Evolutionary conservation across 2,329 filamentous ascomycete species (phyloP).

Genomic region (Paraconiothyrium brasiliense): DNA sequence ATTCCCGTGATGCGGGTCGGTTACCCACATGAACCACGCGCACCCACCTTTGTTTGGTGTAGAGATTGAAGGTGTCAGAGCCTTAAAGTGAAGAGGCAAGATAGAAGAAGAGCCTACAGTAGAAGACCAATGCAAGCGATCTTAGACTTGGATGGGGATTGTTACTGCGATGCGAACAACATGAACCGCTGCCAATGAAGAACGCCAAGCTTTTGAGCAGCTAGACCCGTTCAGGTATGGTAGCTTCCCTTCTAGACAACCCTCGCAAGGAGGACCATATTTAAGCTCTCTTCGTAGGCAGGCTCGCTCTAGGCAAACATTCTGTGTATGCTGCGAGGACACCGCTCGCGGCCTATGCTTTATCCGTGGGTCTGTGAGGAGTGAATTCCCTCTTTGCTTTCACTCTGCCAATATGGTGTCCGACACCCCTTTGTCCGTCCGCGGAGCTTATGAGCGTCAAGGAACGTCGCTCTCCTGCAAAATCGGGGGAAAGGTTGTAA

Average conservation of each 20-base stretch:
- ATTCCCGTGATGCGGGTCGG: slow-evolving; percentile 12
- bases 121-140: slow-evolving; percentile 4
- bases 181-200: not conserved
- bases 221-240: not conserved
- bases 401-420: not conserved
- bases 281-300: not conserved
- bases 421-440: not conserved
- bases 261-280: too few relatives aligned
- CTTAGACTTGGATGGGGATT: not conserved
- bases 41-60: not conserved
- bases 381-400: not conserved
- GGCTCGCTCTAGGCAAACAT: not conserved
- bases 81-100: not conserved
- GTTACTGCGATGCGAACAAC: not conserved
- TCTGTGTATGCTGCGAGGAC: not conserved
- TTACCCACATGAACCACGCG: not conserved
- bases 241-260: not conserved
- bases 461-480: too few relatives aligned
- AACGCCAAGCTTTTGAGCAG: not conserved
- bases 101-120: slow-evolving; percentile 2
- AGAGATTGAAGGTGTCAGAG: not conserved
- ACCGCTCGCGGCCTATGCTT: not conserved
- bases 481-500: not conserved
- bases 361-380: too few relatives aligned
- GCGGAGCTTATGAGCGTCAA: too few relatives aligned